Evolutionary conservation across 441 rosid genomes (phyloP), one percentile per base, ranked within the genome.

Genomic region (Omphalea diandra): DNA sequence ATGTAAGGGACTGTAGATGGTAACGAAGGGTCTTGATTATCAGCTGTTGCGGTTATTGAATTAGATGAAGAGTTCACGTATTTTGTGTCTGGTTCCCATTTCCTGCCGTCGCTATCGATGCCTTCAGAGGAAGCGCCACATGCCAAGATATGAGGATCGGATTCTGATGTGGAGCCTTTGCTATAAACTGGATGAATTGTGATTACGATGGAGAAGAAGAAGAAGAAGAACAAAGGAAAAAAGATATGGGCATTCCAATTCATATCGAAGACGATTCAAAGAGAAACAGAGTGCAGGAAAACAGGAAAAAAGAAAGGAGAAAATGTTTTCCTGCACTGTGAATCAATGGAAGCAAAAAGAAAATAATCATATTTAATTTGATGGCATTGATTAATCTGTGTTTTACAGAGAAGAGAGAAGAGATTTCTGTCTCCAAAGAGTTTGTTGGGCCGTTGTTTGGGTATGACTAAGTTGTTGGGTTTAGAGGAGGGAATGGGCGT

Each of bases 1-100:
- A 89, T 86, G 74, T 87, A 93, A 7, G 96, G 98, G 17, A 88
- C 65, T 4, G 82, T 75, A 0, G 97, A 90, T 31, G 90, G 91
- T 59, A 90, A 83, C 0, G 94, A 85, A 66, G 97, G 88, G 68
- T 93, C 97, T 72, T 89, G 94, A 58, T 58, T 80, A 3, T 79
- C 72, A 3, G 97, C 90, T 17, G 73, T 70, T 11, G 83, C 84
- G 0, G 79, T 63, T 43, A 75, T 80, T 1, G 91, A 82, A 52
- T 74, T 70, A 8, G 72, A 73, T 36, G 79, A 71, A 18, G 88
- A 75, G 26, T 49, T 62, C 26, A 89, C 75, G 73, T 78, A 86
- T 53, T 86, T 80, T 20, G 83, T 44, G 67, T 90, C 97, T 1
- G 87, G 74, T 17, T 68, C 74, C 98, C 98, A 93, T 75, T 72